phyloP scores from a whole-genome alignment of 306 rosid genomes.

The Oxytropis ochrocephala region DNA sequence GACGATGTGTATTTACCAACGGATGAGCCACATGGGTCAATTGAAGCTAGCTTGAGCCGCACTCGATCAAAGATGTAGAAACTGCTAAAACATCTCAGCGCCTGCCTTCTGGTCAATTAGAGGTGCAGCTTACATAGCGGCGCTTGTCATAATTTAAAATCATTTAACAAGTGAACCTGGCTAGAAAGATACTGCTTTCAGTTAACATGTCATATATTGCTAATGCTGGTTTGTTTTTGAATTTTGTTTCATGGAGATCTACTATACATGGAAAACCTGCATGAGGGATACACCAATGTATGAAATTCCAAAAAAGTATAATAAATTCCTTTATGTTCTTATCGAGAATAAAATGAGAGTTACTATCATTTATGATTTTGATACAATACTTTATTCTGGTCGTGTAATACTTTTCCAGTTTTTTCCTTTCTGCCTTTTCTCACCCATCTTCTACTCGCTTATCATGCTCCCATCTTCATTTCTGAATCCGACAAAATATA shows the following conservation, averaged over 20 bases:
- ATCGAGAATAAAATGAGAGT: not conserved
- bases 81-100: constrained; percentile 7
- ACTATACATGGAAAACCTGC: not conserved
- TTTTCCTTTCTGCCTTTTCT: not conserved
- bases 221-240: not conserved
- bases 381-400: not conserved
- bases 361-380: not conserved
- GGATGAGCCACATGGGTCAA: constrained; percentile 91
- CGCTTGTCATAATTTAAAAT: not conserved
- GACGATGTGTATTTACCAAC: constrained; percentile 92
- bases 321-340: constrained; percentile 2
- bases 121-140: not conserved
- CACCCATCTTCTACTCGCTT: not conserved
- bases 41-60: constrained; percentile 82
- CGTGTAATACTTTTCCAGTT: not conserved
- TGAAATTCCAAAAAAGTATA: constrained; percentile 1
- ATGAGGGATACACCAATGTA: not conserved
- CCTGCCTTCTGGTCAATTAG: constrained; percentile 11
- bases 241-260: not conserved
- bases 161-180: not conserved
- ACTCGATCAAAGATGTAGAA: constrained; percentile 62
- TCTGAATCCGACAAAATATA: not conserved
- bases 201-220: not conserved
- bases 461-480: not conserved
- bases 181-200: not conserved